phyloP scores from a whole-genome alignment of 2,329 filamentous ascomycete species.

The Beauveria sp. region DNA sequence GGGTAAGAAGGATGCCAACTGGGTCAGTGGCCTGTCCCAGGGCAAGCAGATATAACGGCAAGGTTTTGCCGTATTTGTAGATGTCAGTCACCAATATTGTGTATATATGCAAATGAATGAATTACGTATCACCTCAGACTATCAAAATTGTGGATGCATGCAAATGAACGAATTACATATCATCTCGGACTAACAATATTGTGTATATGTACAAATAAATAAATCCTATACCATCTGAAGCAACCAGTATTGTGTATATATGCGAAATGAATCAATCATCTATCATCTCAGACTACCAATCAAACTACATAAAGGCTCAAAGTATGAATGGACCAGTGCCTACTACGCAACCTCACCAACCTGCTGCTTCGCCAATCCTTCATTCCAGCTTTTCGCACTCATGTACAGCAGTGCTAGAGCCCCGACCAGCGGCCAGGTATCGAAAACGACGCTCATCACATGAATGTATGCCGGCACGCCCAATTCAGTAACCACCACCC shows the following conservation, averaged over 20 bases:
- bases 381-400: too few species aligned
- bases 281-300: too few species aligned
- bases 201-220: too few species aligned
- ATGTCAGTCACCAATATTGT: neutral
- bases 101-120: constrained; percentile 1
- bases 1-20: constrained; percentile 8
- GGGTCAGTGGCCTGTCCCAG: neutral
- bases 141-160: too few species aligned
- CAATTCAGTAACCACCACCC: neutral
- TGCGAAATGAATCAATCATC: too few species aligned
- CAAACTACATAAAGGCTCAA: too few species aligned
- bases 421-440: neutral
- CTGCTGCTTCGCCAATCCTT: neutral
- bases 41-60: neutral
- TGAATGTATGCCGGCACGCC: neutral
- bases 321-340: too few species aligned
- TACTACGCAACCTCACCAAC: neutral
- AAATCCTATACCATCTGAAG: too few species aligned
- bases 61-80: too few species aligned
- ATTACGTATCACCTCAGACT: neutral
- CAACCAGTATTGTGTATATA: too few species aligned
- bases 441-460: neutral
- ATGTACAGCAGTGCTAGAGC: neutral
- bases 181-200: too few species aligned
- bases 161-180: too few species aligned